Evolutionary conservation across 176 grass and related monocot genomes (phyloP).

Genomic region (Dendrocalamus sinicus): DNA sequence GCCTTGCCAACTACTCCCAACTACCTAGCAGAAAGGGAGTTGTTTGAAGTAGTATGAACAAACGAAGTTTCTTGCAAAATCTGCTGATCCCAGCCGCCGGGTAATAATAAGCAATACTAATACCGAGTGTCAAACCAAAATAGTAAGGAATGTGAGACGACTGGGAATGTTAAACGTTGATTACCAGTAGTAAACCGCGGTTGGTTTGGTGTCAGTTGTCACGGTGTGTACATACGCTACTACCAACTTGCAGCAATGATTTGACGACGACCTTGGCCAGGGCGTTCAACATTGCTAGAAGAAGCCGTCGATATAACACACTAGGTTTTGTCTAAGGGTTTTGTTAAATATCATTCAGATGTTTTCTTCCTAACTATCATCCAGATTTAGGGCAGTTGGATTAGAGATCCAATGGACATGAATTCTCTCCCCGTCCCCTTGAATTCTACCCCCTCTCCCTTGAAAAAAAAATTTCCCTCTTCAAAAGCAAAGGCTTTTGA

Average conservation of each 20-base stretch:
- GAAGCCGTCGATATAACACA: not conserved
- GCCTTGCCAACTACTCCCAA: constrained; percentile 2
- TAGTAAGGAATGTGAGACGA: not conserved
- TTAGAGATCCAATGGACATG: too few species aligned
- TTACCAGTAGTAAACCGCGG: not conserved
- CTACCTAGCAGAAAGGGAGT: not conserved
- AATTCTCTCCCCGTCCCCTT: too few species aligned
- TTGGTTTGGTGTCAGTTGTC: constrained; percentile 16
- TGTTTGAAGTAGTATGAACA: constrained; percentile 33
- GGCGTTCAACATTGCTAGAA: not conserved
- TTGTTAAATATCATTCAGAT: too few species aligned
- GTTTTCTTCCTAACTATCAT: too few species aligned
- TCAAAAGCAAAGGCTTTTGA: too few species aligned
- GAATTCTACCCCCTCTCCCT: too few species aligned
- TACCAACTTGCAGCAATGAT: constrained; percentile 31
- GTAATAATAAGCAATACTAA: not conserved
- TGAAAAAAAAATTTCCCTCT: too few species aligned
- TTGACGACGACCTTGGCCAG: constrained; percentile 39
- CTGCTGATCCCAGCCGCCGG: constrained; percentile 24
- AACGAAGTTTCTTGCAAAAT: constrained; percentile 9
- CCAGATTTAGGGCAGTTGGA: too few species aligned
- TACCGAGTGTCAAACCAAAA: constrained; percentile 10
- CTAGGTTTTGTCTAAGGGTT: constrained; percentile 23
- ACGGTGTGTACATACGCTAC: constrained; percentile 22
- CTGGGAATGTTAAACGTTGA: not conserved